Conservation (phyloP, 495 filamentous ascomycete genomes). For the Lichenothelia convexa region DNA sequence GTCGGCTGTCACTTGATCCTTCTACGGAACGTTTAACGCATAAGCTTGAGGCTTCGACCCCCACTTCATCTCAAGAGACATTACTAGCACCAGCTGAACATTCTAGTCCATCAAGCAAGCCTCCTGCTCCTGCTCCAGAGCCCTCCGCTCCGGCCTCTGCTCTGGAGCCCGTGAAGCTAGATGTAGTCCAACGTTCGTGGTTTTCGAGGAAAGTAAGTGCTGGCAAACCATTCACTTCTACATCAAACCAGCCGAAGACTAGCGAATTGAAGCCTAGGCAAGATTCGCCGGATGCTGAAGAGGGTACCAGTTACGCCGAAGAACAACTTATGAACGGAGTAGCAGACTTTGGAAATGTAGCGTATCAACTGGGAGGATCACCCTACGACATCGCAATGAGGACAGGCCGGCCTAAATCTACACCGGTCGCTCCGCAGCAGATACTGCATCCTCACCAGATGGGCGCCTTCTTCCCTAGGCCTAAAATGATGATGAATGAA, state of each 20-base stretch:
- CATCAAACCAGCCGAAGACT: no score
- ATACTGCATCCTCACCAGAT: slow-evolving; percentile 21
- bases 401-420: not conserved
- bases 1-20: slow-evolving; percentile 3
- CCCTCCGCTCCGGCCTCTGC: no score
- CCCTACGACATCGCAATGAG: slow-evolving; percentile 27
- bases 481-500: slow-evolving; percentile 19
- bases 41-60: slow-evolving; percentile 5
- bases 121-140: not conserved
- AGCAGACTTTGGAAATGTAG: slow-evolving; percentile 23
- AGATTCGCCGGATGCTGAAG: no score
- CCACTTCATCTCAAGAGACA: not conserved
- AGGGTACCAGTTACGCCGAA: no score
- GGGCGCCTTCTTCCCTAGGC: slow-evolving; percentile 9
- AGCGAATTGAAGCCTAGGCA: no score
- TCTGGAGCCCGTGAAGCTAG: no score
- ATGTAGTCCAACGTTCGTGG: no score
- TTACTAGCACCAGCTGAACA: not conserved
- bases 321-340: no score
- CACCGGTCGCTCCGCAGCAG: not conserved
- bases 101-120: not conserved
- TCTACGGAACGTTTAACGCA: slow-evolving; percentile 14
- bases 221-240: no score
- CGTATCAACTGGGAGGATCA: slow-evolving; percentile 18
- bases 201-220: no score